phyloP scores from a whole-genome alignment of 441 rosid species.

The Euphorbia corollata region DNA sequence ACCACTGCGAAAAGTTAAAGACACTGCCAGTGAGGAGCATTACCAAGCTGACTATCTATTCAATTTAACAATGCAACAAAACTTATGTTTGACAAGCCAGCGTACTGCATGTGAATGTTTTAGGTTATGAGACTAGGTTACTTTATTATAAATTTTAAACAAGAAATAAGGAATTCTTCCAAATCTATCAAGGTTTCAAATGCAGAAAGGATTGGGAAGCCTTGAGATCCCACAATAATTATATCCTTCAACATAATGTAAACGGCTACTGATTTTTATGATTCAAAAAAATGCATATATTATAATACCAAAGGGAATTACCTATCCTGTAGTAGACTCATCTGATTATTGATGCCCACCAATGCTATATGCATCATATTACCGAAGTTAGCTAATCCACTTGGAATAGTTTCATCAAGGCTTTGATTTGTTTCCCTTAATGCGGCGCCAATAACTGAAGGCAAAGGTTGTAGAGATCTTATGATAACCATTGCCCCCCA shows the following conservation, averaged over 20 bases:
- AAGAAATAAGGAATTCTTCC: neutral
- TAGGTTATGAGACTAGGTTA: neutral
- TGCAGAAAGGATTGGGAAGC: neutral
- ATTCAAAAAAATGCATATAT: neutral
- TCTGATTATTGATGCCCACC: slow-evolving; percentile 93
- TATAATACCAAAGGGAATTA: slow-evolving; percentile 22
- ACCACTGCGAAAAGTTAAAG: slow-evolving; percentile 55
- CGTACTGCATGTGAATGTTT: neutral
- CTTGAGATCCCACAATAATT: neutral
- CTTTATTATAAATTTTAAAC: neutral
- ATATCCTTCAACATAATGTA: neutral
- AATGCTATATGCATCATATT: slow-evolving; percentile 98
- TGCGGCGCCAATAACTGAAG: slow-evolving; percentile 66
- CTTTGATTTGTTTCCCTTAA: slow-evolving; percentile 70
- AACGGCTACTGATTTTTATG: neutral
- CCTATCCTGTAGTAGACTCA: slow-evolving; percentile 99
- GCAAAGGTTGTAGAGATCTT: slow-evolving; percentile 83
- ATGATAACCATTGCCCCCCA: slow-evolving; percentile 99
- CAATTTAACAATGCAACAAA: slow-evolving; percentile 3
- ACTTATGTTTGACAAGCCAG: slow-evolving; percentile 2
- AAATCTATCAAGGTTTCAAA: neutral
- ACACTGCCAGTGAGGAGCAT: slow-evolving; percentile 17
- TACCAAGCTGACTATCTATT: neutral
- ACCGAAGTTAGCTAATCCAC: slow-evolving; percentile 50
- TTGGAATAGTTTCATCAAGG: slow-evolving; percentile 36